Evolutionary conservation across 257 asterid species (phyloP).

Genomic region (Nicotiana tomentosiformis): DNA sequence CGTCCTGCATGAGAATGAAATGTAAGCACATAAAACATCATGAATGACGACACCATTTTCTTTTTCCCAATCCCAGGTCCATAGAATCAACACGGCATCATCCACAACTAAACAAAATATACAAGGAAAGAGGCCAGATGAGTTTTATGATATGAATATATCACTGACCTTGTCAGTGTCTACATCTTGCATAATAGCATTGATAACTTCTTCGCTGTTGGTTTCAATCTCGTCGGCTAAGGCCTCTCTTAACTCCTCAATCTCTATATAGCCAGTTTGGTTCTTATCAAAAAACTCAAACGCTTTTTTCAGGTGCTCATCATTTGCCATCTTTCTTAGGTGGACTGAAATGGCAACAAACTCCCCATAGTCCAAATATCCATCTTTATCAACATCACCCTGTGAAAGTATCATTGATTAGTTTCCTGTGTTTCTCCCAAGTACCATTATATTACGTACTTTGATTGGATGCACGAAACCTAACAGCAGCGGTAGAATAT

Average conservation of each 20-base stretch:
- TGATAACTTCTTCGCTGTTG: slow-evolving; percentile 54
- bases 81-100: background rate
- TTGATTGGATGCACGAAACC: background rate
- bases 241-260: slow-evolving; percentile 52
- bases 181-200: slow-evolving; percentile 63
- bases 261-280: slow-evolving; percentile 53
- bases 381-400: slow-evolving; percentile 67
- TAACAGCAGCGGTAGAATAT: background rate
- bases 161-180: slow-evolving; percentile 58
- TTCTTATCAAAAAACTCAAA: slow-evolving; percentile 56
- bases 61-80: background rate
- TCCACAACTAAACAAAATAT: background rate
- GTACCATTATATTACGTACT: background rate
- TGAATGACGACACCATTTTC: background rate
- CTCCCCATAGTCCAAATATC: slow-evolving; percentile 50
- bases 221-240: slow-evolving; percentile 49
- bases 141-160: background rate
- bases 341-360: slow-evolving; percentile 64
- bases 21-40: background rate
- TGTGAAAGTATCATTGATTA: slow-evolving; percentile 16
- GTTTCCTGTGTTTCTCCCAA: background rate
- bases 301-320: slow-evolving; percentile 54
- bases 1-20: slow-evolving; percentile 29
- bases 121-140: background rate
- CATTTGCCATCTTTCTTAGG: slow-evolving; percentile 57